Evolutionary conservation across 2,329 filamentous ascomycete genomes (phyloP).

Genomic region (Septoria linicola): DNA sequence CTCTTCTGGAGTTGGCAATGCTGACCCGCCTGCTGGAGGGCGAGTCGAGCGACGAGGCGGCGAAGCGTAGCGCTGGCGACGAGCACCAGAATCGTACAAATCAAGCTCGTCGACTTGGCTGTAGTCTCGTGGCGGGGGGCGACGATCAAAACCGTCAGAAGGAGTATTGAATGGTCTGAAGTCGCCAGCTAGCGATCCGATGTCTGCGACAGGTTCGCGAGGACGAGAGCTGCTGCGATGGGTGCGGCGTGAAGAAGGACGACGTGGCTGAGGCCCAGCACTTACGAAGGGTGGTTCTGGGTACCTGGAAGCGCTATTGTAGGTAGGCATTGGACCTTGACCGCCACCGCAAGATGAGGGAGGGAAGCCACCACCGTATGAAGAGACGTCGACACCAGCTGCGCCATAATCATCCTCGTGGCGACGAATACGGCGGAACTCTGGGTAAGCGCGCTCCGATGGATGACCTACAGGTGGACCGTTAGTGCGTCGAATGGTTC

Average conservation of each 20-base stretch:
- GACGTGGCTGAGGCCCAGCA: neutral
- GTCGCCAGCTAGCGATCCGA: slow-evolving; percentile 1
- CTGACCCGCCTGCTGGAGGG: neutral
- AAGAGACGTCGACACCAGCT: slow-evolving; percentile 2
- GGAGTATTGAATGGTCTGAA: slow-evolving; percentile 1
- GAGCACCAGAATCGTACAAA: slow-evolving; percentile 1
- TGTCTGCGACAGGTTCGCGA: neutral
- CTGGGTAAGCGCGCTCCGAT: slow-evolving; percentile 1
- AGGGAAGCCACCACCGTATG: slow-evolving; percentile 1
- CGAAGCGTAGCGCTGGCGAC: neutral
- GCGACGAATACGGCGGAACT: slow-evolving; percentile 2
- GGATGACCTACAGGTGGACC: neutral
- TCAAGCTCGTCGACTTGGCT: slow-evolving; percentile 3
- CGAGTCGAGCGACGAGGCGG: neutral
- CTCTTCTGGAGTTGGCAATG: neutral
- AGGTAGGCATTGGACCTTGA: neutral
- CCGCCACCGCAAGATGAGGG: neutral
- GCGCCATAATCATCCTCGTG: slow-evolving; percentile 6
- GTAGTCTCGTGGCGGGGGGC: slow-evolving; percentile 1
- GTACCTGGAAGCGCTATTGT: neutral
- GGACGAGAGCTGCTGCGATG: neutral
- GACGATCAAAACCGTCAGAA: neutral
- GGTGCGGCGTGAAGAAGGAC: slow-evolving; percentile 1
- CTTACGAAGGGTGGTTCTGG: neutral
- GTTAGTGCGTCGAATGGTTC: neutral